Percentiles rank a stretch among this genome's conserved stretches.
Conservation (phyloP, 495 filamentous ascomycete species). For the Cercophora sp. region DNA sequence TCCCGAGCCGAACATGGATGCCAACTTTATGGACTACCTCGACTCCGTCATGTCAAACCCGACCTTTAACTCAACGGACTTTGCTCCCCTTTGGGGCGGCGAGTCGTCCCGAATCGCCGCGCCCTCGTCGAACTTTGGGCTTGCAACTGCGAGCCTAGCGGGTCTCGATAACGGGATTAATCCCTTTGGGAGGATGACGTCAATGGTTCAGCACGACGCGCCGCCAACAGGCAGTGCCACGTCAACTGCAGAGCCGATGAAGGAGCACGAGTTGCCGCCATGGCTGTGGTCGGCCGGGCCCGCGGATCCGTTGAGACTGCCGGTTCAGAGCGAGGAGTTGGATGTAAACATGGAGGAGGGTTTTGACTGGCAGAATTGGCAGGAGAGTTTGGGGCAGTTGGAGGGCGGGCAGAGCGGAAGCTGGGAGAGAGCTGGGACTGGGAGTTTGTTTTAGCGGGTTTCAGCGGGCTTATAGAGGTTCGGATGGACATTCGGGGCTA, state of each 20-base stretch:
- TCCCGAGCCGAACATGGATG: conserved; percentile 6
- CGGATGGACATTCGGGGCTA: no score
- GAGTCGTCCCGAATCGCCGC: no score
- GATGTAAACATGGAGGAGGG: conserved; percentile 40
- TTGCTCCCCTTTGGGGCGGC: conserved; percentile 12
- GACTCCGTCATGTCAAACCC: conserved; percentile 33
- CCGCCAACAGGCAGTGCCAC: neutral
- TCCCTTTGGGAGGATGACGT: no score
- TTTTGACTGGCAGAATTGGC: conserved; percentile 48
- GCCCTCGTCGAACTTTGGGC: conserved; percentile 10
- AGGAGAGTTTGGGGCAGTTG: conserved; percentile 34
- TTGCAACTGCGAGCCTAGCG: conserved; percentile 6
- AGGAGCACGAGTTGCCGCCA: conserved; percentile 33
- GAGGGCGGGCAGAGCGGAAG: conserved; percentile 22
- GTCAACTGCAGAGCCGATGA: conserved; percentile 4
- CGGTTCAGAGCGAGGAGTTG: conserved; percentile 29
- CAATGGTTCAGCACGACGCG: neutral
- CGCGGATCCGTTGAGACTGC: conserved; percentile 14
- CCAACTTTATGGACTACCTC: conserved; percentile 31
- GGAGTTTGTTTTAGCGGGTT: neutral
- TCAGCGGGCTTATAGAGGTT: no score
- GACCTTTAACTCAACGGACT: conserved; percentile 25
- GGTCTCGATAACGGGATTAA: neutral
- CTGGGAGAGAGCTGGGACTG: neutral
- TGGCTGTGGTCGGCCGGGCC: conserved; percentile 40